Percentiles rank a stretch among this genome's conserved stretches.
Conservation (phyloP, 2,329 filamentous ascomycete species). For the Microcera coccophila region DNA sequence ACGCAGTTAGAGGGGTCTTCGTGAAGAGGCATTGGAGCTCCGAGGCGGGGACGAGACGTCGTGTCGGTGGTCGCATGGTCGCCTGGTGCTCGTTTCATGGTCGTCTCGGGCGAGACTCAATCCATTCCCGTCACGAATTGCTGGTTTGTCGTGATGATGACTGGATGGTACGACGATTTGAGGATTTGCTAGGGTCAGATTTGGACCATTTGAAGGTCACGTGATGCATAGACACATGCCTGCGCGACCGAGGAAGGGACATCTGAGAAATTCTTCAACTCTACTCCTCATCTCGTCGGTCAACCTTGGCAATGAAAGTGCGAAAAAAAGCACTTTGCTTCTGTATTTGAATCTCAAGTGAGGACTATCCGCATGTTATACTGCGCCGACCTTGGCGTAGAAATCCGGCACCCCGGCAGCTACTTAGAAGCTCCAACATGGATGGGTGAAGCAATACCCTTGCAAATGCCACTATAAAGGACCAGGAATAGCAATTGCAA, state of each 20-base stretch:
- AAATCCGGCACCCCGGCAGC: too few species aligned
- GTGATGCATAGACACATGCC: constrained; percentile 1
- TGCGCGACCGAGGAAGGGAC: neutral
- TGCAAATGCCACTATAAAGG: too few species aligned
- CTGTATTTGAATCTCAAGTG: too few species aligned
- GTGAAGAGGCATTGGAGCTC: constrained; percentile 25
- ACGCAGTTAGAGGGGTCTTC: too few species aligned
- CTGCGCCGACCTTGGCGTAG: too few species aligned
- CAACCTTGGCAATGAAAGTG: too few species aligned
- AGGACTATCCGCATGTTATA: too few species aligned
- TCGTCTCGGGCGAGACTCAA: constrained; percentile 22
- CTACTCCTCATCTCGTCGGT: too few species aligned
- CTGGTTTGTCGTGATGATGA: constrained; percentile 6
- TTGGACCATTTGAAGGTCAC: constrained; percentile 12
- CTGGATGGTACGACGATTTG: constrained; percentile 23
- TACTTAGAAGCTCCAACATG: too few species aligned
- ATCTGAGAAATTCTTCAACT: too few species aligned
- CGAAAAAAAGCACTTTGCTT: neutral
- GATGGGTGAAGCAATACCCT: too few species aligned
- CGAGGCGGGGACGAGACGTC: constrained; percentile 29
- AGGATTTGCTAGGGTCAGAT: neutral
- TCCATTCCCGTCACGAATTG: constrained; percentile 22
- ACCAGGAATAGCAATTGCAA: too few species aligned
- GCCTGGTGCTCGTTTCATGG: constrained; percentile 29
- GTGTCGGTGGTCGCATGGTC: constrained; percentile 32